These are phyloP conservation scores for Paraconiothyrium brasiliense DNA, from an alignment of 2,329 filamentous ascomycete species.

Conservation along the genomic window DNA sequence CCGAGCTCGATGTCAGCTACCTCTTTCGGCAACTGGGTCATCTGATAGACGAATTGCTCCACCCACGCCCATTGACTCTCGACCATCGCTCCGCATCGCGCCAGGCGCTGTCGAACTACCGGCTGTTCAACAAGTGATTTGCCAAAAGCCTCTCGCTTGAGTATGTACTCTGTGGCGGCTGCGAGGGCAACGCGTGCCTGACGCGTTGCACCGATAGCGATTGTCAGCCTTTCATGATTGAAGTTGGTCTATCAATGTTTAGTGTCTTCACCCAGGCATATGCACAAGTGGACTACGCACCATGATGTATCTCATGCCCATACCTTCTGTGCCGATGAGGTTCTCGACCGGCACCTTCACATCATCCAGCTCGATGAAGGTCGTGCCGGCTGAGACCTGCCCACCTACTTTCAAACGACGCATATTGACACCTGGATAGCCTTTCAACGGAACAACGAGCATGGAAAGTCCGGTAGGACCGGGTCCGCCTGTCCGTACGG, in stretches of 20 bases:
- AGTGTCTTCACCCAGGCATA: background rate
- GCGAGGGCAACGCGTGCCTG: conserved; percentile 66
- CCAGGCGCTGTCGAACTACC: conserved; percentile 68
- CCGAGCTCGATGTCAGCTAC: conserved; percentile 72
- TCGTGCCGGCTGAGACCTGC: conserved; percentile 67
- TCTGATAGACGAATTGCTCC: conserved; percentile 74
- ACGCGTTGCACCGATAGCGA: conserved; percentile 66
- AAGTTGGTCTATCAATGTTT: conserved; percentile 52
- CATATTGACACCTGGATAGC: conserved; percentile 72
- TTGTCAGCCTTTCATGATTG: conserved; percentile 65
- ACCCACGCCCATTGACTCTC: conserved; percentile 78
- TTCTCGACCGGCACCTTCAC: conserved; percentile 64
- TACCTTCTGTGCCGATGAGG: conserved; percentile 63
- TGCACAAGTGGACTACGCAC: background rate
- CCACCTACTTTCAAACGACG: conserved; percentile 73
- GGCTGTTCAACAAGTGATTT: conserved; percentile 66
- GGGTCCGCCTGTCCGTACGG: conserved; percentile 66
- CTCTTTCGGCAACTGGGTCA: conserved; percentile 68
- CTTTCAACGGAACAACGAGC: conserved; percentile 70
- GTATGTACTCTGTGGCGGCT: conserved; percentile 62
- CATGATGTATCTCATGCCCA: conserved; percentile 68
- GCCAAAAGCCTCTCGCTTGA: conserved; percentile 66
- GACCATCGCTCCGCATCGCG: conserved; percentile 66
- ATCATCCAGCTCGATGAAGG: conserved; percentile 65
- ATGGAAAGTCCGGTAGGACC: conserved; percentile 66